phyloP scores from a whole-genome alignment of 192 early-diverging fungal genomes.

The Podila epigama region DNA sequence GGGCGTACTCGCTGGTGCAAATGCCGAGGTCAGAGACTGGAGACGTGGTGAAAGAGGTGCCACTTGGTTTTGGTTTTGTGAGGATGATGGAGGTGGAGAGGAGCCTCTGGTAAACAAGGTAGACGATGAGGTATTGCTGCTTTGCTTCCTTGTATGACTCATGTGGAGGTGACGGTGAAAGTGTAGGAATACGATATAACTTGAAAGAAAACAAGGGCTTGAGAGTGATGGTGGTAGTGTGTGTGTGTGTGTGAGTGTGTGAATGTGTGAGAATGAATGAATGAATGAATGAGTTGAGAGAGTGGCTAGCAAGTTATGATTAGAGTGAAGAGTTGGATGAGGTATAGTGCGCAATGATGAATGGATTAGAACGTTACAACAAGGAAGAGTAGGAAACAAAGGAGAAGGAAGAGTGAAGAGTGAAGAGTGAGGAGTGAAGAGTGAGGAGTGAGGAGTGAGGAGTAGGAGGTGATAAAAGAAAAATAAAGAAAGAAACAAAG shows the following conservation, averaged over 20 bases:
- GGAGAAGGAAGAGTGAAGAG: background rate
- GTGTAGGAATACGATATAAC: too few species aligned
- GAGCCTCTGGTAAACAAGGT: too few species aligned
- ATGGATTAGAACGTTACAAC: too few species aligned
- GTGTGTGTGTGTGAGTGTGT: background rate
- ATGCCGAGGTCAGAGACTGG: slow-evolving; percentile 14
- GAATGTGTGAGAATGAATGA: background rate
- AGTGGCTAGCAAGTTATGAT: too few species aligned
- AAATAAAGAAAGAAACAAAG: background rate
- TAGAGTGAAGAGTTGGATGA: too few species aligned
- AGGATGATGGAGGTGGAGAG: background rate
- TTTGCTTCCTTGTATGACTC: too few species aligned
- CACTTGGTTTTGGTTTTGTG: background rate
- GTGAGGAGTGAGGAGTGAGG: background rate
- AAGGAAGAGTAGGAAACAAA: background rate
- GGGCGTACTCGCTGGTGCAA: slow-evolving; percentile 19
- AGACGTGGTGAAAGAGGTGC: slow-evolving; percentile 17
- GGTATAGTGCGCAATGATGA: too few species aligned
- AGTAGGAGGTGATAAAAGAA: background rate
- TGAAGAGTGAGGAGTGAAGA: background rate
- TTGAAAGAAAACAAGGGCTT: too few species aligned
- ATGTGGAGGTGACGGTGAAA: too few species aligned
- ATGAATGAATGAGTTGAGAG: too few species aligned
- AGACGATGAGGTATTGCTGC: too few species aligned
- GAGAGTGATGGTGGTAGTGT: too few species aligned